A percentile compares a stretch with the other conserved stretches of the same genome.
Evolutionary conservation across 2,329 filamentous ascomycete species (phyloP).

Genomic region (Sporothrix euskadiensis): DNA sequence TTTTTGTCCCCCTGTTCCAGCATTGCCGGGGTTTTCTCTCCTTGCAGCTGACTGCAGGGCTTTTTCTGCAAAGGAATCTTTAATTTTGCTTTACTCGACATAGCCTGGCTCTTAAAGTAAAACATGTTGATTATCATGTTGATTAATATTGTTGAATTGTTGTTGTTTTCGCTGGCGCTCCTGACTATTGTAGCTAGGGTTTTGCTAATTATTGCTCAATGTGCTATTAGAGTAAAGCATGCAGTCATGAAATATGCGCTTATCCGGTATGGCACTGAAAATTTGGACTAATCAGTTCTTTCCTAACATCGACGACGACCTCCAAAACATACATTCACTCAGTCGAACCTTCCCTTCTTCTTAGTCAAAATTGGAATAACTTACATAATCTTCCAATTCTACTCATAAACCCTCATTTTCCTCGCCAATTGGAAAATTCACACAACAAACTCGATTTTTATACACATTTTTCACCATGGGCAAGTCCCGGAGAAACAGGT

Average conservation of each 20-base stretch:
- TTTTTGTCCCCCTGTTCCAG: no score
- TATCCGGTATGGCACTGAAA: background rate
- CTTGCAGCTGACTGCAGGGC: no score
- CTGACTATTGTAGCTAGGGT: no score
- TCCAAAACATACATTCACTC: background rate
- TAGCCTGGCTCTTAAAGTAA: no score
- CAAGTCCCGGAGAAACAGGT: slow-evolving; percentile 58
- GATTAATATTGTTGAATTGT: no score
- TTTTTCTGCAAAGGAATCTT: no score
- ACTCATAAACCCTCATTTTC: background rate
- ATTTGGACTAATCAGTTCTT: background rate
- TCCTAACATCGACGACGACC: background rate
- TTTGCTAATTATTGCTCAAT: background rate
- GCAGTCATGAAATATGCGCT: slow-evolving; percentile 2
- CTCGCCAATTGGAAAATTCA: background rate
- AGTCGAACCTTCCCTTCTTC: background rate
- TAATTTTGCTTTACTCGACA: no score
- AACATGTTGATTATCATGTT: no score
- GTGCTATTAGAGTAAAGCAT: slow-evolving; percentile 13
- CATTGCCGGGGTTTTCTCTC: no score
- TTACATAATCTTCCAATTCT: background rate
- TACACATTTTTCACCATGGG: slow-evolving; percentile 44
- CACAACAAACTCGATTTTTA: background rate
- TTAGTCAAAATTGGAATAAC: background rate
- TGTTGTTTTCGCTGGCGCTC: no score